Percentiles rank a stretch among this genome's conserved stretches.
These are phyloP conservation scores for Cytospora leucostoma DNA, from an alignment of 2,329 filamentous ascomycete species.

Conservation along the genomic window DNA sequence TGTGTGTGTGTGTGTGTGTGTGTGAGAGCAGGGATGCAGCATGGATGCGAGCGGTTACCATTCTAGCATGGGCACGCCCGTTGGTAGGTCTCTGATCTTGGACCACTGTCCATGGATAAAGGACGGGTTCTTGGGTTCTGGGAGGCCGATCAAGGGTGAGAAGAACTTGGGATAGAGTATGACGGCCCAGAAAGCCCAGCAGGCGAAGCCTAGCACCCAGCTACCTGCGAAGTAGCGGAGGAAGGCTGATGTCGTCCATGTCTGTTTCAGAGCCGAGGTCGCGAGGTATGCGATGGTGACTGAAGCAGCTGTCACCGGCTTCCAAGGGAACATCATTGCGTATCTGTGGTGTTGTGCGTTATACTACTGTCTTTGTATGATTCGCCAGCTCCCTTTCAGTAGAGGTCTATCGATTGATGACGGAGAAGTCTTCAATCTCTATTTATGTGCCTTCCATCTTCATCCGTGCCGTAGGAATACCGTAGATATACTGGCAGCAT, in stretches of 20 bases:
- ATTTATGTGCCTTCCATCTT: background rate
- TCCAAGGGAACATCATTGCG: constrained; percentile 34
- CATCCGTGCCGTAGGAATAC: background rate
- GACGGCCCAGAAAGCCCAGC: constrained; percentile 44
- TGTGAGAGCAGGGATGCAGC: background rate
- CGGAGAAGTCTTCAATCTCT: background rate
- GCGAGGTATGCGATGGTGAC: constrained; percentile 37
- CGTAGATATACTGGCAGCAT: too few relatives aligned
- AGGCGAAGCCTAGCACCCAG: constrained; percentile 40
- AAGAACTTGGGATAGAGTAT: constrained; percentile 52
- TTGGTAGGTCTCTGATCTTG: constrained; percentile 42
- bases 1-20: background rate
- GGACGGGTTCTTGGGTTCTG: constrained; percentile 45
- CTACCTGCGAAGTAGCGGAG: constrained; percentile 38
- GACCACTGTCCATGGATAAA: constrained; percentile 52
- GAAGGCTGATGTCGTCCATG: constrained; percentile 39
- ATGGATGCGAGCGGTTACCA: constrained; percentile 43
- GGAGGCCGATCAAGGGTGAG: constrained; percentile 52
- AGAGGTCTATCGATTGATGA: background rate
- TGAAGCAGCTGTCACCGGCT: constrained; percentile 35
- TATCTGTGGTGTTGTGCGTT: background rate
- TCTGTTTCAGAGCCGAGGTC: constrained; percentile 32
- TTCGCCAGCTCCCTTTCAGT: background rate
- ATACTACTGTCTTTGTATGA: background rate
- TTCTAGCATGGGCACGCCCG: constrained; percentile 48